Evolutionary conservation across 352 stramenopile genomes (phyloP).

Genomic region (Phytophthora podocarpi): DNA sequence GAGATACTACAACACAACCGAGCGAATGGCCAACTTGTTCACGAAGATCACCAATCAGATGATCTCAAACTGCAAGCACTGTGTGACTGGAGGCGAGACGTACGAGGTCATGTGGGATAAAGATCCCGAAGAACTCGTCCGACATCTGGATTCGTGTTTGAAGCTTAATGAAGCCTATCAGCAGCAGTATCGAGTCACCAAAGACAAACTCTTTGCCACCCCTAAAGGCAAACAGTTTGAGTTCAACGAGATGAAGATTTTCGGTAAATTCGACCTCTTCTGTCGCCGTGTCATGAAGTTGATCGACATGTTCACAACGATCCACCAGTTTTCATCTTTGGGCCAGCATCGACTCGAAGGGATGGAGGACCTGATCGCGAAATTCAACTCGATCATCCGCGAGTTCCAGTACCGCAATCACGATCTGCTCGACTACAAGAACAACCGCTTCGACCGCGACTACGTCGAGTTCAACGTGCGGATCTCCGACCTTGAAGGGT

Average conservation of each 20-base stretch:
- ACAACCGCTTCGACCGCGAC: constrained; percentile 98
- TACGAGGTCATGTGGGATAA: constrained; percentile 95
- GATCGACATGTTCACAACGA: constrained; percentile 99
- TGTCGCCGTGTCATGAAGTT: constrained; percentile 97
- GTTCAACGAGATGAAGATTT: constrained; percentile 99
- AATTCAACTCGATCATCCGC: constrained; percentile 97
- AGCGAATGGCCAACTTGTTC: constrained; percentile 97
- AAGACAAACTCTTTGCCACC: constrained; percentile 95
- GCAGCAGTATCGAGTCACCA: constrained; percentile 97
- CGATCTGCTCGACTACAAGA: constrained; percentile 98
- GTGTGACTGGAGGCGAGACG: constrained; percentile 86
- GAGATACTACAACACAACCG: constrained; percentile 98
- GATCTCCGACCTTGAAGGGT: constrained; percentile 96
- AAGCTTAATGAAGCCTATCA: constrained; percentile 99
- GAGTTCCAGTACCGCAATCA: constrained; percentile 97
- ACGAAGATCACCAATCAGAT: constrained; percentile 99
- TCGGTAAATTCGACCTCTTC: constrained; percentile 99
- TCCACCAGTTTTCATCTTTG: constrained; percentile 95
- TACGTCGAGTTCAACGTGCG: constrained; percentile 96
- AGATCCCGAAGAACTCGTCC: constrained; percentile 94
- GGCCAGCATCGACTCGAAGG: constrained; percentile 93
- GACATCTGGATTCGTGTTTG: constrained; percentile 94
- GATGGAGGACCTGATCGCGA: constrained; percentile 91
- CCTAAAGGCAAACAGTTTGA: constrained; percentile 98
- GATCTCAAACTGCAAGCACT: constrained; percentile 98